Base-by-base conservation (phyloP, 176 grass and related monocot genomes). In the Eremochloa ophiuroides region DNA sequence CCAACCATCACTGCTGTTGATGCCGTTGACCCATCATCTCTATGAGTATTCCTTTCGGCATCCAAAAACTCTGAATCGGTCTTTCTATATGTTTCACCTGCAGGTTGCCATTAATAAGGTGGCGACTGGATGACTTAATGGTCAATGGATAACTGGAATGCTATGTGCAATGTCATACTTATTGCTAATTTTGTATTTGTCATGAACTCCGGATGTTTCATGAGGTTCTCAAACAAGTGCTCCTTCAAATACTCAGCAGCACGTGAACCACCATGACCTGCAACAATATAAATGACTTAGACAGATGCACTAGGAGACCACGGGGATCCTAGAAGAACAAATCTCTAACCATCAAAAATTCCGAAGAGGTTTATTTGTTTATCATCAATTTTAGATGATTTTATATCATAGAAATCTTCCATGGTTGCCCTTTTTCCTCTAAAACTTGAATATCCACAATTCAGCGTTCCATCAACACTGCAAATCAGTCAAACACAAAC, bases 161-260 rank as follows among this genome's bases (percentile, higher is more conserved):
- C 20, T 58, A 60, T 74, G 48, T 63, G 48, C 27, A 58, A 71
- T 80, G 79, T 41, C 73, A 61, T 98, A 98, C 96, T 89, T 87
- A 98, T 95, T 30, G 96, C 96, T 86, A 93, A 67, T 86, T 90
- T 98, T 81, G 93, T 93, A 84, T 98, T 77, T 62, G 70, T 71
- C 93, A 98, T 93, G 62, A 98, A 98, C 66, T 91, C 81, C 10
- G 92, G 86, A 76, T 98, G 96, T 76, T 91, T 93, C 76, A 93
- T 84, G 81, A 95, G 92, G 53, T 98, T 95, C 33, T 95, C 85
- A 88, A 98, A 98, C 82, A 98, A 88, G 79, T 98, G 84, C 84
- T 98, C 86, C 96, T 89, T 95, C 75, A 98, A 93, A 85, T 98
- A 98, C 75, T 95, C 93, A 86, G 96, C 96, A 87, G 96, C 96